Percentiles rank a stretch among this genome's conserved stretches.
These are phyloP conservation scores for Leccinum obscurum DNA, from an alignment of 768 basidiomycete species.

Conservation along the genomic window DNA sequence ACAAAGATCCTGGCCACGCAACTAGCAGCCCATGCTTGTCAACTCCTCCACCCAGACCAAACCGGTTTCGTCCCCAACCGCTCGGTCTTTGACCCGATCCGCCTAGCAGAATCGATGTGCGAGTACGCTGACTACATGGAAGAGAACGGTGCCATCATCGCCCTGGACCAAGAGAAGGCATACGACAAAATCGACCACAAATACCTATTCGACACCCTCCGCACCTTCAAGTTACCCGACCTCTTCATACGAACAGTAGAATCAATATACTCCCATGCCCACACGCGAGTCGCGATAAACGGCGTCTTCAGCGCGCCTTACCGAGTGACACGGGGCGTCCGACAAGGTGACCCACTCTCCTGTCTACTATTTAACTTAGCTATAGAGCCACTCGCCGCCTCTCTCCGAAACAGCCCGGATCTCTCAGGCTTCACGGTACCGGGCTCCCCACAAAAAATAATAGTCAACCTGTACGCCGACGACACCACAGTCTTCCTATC, in stretches of 20 bases:
- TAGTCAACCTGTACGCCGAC: background rate
- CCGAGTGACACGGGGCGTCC: constrained; percentile 25
- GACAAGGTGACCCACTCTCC: constrained; percentile 38
- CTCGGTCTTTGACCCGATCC: constrained; percentile 34
- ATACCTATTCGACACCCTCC: constrained; percentile 18
- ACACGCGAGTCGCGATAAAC: background rate
- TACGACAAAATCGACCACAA: constrained; percentile 38
- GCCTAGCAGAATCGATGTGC: constrained; percentile 28
- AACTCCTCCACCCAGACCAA: constrained; percentile 26
- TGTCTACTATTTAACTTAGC: constrained; percentile 35
- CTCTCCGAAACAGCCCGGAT: background rate
- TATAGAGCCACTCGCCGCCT: constrained; percentile 25
- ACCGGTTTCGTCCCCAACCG: constrained; percentile 37
- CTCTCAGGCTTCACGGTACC: background rate
- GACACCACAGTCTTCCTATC: background rate
- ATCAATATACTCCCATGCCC: background rate
- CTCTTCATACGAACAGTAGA: background rate
- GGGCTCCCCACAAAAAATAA: background rate
- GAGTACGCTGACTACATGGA: constrained; percentile 13
- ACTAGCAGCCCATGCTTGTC: constrained; percentile 20
- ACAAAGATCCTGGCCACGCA: constrained; percentile 26
- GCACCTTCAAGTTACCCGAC: background rate
- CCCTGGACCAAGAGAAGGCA: constrained; percentile 39
- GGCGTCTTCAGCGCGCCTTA: background rate
- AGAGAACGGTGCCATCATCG: constrained; percentile 29